Conservation (phyloP, 2,329 filamentous ascomycete genomes). For the Aspergillus puulaauensis region DNA sequence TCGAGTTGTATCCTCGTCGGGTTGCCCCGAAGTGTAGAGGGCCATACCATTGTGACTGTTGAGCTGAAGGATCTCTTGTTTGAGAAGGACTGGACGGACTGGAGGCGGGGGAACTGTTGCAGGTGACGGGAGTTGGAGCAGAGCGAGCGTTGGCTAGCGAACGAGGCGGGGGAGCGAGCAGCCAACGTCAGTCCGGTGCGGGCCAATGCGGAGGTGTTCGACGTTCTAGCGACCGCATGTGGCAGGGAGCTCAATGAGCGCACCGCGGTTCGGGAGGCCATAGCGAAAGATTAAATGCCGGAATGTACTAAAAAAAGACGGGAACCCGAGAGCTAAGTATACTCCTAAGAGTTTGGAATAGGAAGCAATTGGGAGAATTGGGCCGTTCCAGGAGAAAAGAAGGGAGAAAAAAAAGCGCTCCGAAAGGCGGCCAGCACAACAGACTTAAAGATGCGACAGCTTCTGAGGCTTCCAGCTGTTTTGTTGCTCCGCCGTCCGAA, state of each 20-base stretch:
- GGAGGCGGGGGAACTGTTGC: slow-evolving; percentile 38
- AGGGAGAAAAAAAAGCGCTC: slow-evolving; percentile 8
- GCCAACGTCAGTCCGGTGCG: slow-evolving; percentile 28
- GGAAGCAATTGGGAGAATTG: slow-evolving; percentile 3
- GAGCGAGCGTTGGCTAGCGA: slow-evolving; percentile 27
- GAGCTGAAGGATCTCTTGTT: slow-evolving; percentile 38
- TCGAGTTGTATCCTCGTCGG: background rate
- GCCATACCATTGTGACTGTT: slow-evolving; percentile 38
- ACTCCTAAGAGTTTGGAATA: background rate
- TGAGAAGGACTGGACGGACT: slow-evolving; percentile 29
- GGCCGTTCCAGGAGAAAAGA: slow-evolving; percentile 4
- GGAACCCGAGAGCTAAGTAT: background rate
- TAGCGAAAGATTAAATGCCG: slow-evolving; percentile 26
- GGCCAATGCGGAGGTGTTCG: slow-evolving; percentile 32
- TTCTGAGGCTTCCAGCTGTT: background rate
- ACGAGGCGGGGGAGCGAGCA: slow-evolving; percentile 29
- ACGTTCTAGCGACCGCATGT: slow-evolving; percentile 31
- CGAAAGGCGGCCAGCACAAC: slow-evolving; percentile 10
- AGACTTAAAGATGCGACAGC: slow-evolving; percentile 4
- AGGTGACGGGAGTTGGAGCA: slow-evolving; percentile 31
- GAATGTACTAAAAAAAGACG: background rate
- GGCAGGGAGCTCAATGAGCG: slow-evolving; percentile 37
- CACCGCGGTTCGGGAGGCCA: slow-evolving; percentile 40
- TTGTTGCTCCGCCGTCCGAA: slow-evolving; percentile 17
- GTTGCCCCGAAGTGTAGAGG: background rate